Evolutionary conservation across 441 rosid species (phyloP), one percentile per base, ranked within the genome.

Genomic region (Metrosideros polymorpha): DNA sequence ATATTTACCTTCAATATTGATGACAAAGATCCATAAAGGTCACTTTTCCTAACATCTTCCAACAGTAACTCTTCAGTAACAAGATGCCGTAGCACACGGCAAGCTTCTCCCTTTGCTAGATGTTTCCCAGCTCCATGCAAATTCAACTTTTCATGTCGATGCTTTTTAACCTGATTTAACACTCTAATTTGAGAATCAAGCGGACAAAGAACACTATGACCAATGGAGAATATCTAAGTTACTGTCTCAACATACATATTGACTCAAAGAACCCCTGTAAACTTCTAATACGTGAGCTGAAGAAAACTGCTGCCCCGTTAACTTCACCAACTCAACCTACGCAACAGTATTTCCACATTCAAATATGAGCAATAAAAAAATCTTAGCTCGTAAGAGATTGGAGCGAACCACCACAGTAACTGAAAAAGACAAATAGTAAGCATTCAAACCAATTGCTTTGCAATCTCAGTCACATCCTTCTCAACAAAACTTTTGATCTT

Each of bases 41-140:
- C 99, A 91, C 98, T 97, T 93, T 97, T 97, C 94, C 95, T 94
- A 82, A 96, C 96, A 56, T 95, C 99, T 92, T 96, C 99, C 86
- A 89, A 88, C 87, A 97, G 98, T 88, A 93, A 91, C 85, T 96
- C 98, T 75, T 95, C 96, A 24, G 92, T 93, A 63, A 97, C 98
- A 84, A 97, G 98, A 91, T 95, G 94, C 17, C 95, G 97, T 87
- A 97, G 75, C 89, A 97, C 84, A 66, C 98, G 95, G 56, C 96
- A 96, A 59, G 98, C 98, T 94, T 96, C 99, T 86, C 92, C 91
- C 91, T 94, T 97, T 54, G 91, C 88, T 84, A 96, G 86, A 87
- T 92, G 94, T 91, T 97, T 97, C 88, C 99, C 99, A 63, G 94
- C 97, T 86, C 98, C 98, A 92, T 97, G 98, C 84, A 96, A 90